Evolutionary conservation across 106 monocot genomes (phyloP).

Genomic region (Platanthera zijinensis): DNA sequence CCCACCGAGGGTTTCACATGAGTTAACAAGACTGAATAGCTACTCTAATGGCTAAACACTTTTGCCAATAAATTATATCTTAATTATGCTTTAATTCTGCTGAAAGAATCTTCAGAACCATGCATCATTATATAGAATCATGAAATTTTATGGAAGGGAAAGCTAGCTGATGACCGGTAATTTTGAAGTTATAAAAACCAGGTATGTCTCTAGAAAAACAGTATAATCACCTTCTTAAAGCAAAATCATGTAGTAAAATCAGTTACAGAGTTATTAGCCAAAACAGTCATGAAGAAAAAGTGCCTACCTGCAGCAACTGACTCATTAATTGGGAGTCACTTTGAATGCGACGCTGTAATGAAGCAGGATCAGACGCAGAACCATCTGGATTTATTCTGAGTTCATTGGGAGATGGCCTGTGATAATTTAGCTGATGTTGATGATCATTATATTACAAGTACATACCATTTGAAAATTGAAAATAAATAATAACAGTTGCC

Average conservation of each 20-base stretch:
- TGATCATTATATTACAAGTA: not conserved
- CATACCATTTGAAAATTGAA: not conserved
- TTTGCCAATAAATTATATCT: not conserved
- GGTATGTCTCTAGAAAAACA: not conserved
- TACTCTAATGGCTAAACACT: not conserved
- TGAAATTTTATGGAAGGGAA: not conserved
- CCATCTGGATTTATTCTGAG: constrained; percentile 78
- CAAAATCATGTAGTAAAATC: not conserved
- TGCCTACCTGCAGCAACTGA: constrained; percentile 67
- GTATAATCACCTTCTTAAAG: not conserved
- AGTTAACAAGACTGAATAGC: not conserved
- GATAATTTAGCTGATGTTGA: constrained; percentile 6
- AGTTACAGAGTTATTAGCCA: not conserved
- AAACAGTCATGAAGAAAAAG: not conserved
- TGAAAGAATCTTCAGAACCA: not conserved
- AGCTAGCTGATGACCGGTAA: not conserved
- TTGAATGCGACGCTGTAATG: constrained; percentile 67
- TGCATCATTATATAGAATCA: not conserved
- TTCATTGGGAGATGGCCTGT: constrained; percentile 48
- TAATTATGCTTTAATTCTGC: not conserved
- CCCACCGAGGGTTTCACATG: not conserved
- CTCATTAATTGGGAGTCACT: constrained; percentile 68
- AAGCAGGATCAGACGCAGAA: constrained; percentile 71
- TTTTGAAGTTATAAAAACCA: not conserved
- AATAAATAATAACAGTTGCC: not conserved